These are phyloP conservation scores for Kwoniella botswanensis DNA, from an alignment of 768 basidiomycete species.

Conservation along the genomic window DNA sequence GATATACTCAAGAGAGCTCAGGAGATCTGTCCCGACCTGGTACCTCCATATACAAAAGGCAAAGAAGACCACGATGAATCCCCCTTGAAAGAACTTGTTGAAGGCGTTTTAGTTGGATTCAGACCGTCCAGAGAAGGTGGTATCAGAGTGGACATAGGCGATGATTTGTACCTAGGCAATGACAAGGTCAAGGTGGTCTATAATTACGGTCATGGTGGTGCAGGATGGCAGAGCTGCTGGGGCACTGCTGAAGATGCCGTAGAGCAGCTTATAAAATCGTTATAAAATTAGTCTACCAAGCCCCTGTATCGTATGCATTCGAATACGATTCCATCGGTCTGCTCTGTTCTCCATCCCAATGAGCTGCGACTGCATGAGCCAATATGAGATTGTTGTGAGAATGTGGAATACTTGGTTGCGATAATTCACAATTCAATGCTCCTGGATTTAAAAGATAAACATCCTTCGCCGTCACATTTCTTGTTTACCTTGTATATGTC, in stretches of 20 bases:
- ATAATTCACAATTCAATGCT: background rate
- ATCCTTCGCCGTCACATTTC: background rate
- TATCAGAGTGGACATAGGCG: conserved; percentile 42
- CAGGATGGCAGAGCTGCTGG: conserved; percentile 59
- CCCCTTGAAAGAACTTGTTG: conserved; percentile 24
- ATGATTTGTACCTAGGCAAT: conserved; percentile 23
- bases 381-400: no score
- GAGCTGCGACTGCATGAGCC: no score
- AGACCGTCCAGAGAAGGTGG: conserved; percentile 54
- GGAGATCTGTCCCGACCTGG: conserved; percentile 53
- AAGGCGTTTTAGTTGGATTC: conserved; percentile 43
- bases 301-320: background rate
- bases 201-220: conserved; percentile 59
- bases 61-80: background rate
- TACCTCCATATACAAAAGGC: conserved; percentile 25
- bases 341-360: no score
- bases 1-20: conserved; percentile 51
- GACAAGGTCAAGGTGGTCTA: conserved; percentile 38
- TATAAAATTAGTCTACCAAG: background rate
- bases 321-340: background rate
- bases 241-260: conserved; percentile 50
- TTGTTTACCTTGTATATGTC: background rate
- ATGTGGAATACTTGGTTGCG: no score
- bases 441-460: background rate
- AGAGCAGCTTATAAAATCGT: conserved; percentile 3